Evolutionary conservation across 2,329 filamentous ascomycete genomes (phyloP).

Genomic region (Thielaviopsis musarum): DNA sequence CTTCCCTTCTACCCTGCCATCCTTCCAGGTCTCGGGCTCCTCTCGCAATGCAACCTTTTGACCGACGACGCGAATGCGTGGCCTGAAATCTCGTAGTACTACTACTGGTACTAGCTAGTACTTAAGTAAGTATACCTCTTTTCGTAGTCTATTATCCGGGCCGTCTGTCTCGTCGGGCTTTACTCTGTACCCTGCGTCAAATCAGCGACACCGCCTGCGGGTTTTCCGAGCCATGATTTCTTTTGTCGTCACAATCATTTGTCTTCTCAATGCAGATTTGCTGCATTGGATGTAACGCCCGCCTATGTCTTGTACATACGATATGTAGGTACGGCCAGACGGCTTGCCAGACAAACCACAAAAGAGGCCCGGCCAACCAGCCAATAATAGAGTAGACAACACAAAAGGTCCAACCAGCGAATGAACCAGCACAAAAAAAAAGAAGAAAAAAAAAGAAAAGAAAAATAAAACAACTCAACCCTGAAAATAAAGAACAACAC

Average conservation of each 20-base stretch:
- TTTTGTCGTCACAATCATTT: neutral
- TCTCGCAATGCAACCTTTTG: neutral
- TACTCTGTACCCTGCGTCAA: neutral
- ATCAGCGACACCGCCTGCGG: neutral
- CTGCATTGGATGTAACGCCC: neutral
- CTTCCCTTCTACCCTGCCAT: conserved; percentile 1
- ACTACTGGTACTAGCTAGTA: too few species aligned
- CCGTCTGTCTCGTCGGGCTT: neutral
- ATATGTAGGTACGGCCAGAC: neutral
- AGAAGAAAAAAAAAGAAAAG: too few species aligned
- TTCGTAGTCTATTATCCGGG: neutral
- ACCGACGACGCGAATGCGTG: neutral
- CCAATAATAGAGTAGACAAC: neutral
- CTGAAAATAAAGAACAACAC: neutral
- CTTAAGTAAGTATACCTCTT: too few species aligned
- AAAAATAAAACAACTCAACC: neutral
- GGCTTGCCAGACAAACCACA: neutral
- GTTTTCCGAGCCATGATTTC: neutral
- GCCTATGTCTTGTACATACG: neutral
- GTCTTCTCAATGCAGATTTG: neutral
- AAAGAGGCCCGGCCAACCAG: neutral
- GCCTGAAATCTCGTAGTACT: neutral
- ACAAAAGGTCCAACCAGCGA: too few species aligned
- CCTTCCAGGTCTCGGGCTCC: neutral
- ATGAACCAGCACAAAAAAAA: too few species aligned